phyloP scores from a whole-genome alignment of 2,329 filamentous ascomycete genomes.

The Ophiostoma piceae region DNA sequence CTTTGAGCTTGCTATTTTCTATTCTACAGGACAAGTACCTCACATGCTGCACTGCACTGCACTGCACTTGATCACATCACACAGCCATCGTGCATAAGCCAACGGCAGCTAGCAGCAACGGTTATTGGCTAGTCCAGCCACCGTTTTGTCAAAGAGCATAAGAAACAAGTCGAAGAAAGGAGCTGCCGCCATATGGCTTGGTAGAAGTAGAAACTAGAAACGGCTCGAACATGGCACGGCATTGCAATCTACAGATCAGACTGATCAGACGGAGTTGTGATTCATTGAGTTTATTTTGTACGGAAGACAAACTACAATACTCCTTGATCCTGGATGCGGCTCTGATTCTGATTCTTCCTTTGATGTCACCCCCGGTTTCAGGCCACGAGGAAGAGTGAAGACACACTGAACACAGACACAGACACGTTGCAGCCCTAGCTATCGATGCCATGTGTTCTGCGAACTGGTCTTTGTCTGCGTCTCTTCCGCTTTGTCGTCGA shows the following conservation, averaged over 20 bases:
- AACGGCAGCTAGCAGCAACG: constrained; percentile 2
- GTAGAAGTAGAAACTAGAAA: not conserved
- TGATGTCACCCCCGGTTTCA: constrained; percentile 6
- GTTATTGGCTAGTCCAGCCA: not conserved
- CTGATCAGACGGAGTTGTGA: not conserved
- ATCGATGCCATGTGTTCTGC: not conserved
- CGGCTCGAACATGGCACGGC: not conserved
- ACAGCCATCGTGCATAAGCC: constrained; percentile 1
- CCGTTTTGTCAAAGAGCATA: not conserved
- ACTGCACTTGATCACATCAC: not conserved
- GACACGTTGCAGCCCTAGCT: not conserved
- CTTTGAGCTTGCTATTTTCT: too few species aligned
- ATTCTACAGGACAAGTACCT: not conserved
- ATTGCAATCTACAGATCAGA: not conserved
- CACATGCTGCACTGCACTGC: not conserved
- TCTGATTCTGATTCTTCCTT: not conserved
- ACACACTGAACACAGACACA: not conserved
- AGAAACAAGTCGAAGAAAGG: constrained; percentile 1
- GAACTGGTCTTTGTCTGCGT: not conserved
- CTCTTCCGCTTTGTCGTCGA: not conserved
- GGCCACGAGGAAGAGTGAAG: not conserved
- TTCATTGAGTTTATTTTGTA: not conserved
- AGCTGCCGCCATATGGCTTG: not conserved
- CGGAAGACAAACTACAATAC: too few species aligned
- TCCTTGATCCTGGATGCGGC: not conserved